Evolutionary conservation across 768 basidiomycete genomes (phyloP), one percentile per base, ranked within the genome.

Genomic region (Leccinellum albellum): DNA sequence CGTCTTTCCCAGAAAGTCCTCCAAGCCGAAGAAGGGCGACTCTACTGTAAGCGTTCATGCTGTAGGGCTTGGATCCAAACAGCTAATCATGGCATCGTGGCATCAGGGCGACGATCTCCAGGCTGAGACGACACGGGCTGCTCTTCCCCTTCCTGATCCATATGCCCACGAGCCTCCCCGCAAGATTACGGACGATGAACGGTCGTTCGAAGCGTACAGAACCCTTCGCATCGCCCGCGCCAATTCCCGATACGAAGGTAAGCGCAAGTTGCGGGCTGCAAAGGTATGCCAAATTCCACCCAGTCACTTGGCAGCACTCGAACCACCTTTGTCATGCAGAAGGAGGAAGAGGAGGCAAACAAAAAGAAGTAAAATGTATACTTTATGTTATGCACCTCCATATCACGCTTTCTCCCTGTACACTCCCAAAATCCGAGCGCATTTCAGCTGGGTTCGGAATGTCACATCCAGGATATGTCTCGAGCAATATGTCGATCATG

Each of bases 21-120:
- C 85, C 75, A 98, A 98, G 80, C 87, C 91, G 70, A 98, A 97
- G 86, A 88, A 90, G 82, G 92, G 91, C 56, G 95, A 98, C 76
- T 89, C 94, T 50, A 84, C 86, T 58, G 94, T 94, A 70, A 64
- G 92, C 80, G 37, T 42, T 48, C 24, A 20, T 13, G 33, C 6
- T 4, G 21, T 44, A 5, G 20, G 3, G 21, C 23, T 40, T 21
- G 23, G 3, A 20, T 35, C 28, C 48, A 35, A 21, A 49, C 59
- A 24, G 54, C 59, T 64, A 33, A 62, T 24, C 28, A 24, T 35
- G 48, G 26, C 42, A 62, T 24, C 28, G 21, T 35, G 48, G 26
- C 42, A 28, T 32, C 64, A 96, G 93, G 86, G 84, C 55, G 92
- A 90, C 46, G 92, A 92, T 59, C 89, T 92, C 76, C 82, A 78